A percentile compares a stretch with the other conserved stretches of the same genome.
phyloP scores from a whole-genome alignment of 768 basidiomycete genomes.

The Cubamyces lactineus region DNA sequence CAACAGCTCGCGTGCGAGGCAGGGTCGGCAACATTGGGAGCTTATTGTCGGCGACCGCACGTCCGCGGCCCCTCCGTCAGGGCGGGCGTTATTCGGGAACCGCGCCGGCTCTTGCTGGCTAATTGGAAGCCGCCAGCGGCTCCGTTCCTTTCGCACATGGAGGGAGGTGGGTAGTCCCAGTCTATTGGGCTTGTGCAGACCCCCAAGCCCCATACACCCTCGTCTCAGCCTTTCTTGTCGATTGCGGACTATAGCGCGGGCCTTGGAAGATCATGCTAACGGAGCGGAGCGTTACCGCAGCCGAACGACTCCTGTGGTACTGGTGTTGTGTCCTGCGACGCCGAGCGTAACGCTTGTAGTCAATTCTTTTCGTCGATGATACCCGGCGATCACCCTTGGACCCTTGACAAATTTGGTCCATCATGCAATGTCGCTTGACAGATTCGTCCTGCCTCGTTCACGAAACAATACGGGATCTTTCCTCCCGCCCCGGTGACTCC shows the following conservation, averaged over 20 bases:
- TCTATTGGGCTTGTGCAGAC: constrained; percentile 10
- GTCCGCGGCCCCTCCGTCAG: constrained; percentile 18
- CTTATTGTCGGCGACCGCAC: constrained; percentile 13
- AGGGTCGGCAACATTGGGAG: constrained; percentile 5
- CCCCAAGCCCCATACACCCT: constrained; percentile 1
- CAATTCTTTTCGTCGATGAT: constrained; percentile 14
- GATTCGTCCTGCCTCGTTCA: constrained; percentile 24
- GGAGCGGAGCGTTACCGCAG: neutral
- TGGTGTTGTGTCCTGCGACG: constrained; percentile 11
- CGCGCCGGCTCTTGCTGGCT: constrained; percentile 18
- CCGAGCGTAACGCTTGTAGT: constrained; percentile 12
- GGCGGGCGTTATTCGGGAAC: constrained; percentile 13
- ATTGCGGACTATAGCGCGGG: neutral
- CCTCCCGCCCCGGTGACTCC: constrained; percentile 23
- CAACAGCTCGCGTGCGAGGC: neutral
- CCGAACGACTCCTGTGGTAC: constrained; percentile 14
- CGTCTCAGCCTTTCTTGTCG: constrained; percentile 15
- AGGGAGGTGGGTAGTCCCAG: constrained; percentile 2
- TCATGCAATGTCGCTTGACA: constrained; percentile 25
- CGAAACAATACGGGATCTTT: constrained; percentile 24
- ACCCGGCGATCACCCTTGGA: constrained; percentile 22
- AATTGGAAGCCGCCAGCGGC: constrained; percentile 22
- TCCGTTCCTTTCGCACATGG: constrained; percentile 24
- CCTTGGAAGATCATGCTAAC: neutral
- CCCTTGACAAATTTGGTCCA: constrained; percentile 22